Conservation (phyloP, 2,329 filamentous ascomycete species). For the Penicillium sp. region DNA sequence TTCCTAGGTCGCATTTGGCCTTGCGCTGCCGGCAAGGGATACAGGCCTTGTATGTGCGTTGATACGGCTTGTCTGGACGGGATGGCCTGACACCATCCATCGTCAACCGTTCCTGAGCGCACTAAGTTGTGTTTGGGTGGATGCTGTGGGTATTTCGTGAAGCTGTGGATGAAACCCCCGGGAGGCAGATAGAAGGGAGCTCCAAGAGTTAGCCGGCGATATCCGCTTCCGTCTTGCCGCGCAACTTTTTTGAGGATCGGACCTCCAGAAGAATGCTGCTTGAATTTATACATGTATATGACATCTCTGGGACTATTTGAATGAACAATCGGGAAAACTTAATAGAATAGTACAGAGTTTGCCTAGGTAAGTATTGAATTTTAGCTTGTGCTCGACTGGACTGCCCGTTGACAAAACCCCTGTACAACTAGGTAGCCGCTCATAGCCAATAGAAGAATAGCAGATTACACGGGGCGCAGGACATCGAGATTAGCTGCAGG, state of each 20-base stretch:
- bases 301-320: too few species aligned
- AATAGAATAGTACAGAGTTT: too few species aligned
- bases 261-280: not conserved
- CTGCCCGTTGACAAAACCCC: not conserved
- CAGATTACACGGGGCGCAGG: not conserved
- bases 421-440: not conserved
- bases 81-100: conserved; percentile 26
- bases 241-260: not conserved
- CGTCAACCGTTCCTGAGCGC: conserved; percentile 17
- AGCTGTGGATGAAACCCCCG: conserved; percentile 10
- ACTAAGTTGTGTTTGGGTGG: conserved; percentile 15
- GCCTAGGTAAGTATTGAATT: not conserved
- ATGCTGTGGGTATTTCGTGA: conserved; percentile 17
- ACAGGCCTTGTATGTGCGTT: conserved; percentile 55
- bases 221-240: conserved; percentile 2
- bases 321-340: too few species aligned
- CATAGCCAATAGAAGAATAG: not conserved
- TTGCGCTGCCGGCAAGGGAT: conserved; percentile 52
- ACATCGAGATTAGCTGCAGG: not conserved
- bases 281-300: too few species aligned
- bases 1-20: conserved; percentile 50
- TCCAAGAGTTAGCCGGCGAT: conserved; percentile 7
- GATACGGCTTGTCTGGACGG: conserved; percentile 40
- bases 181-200: not conserved
- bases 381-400: not conserved